A percentile compares a stretch with the other conserved stretches of the same genome.
These are phyloP conservation scores for Zygosaccharomyces pseudobailii DNA, from an alignment of 1,139 yeast genomes.

Conservation along the genomic window DNA sequence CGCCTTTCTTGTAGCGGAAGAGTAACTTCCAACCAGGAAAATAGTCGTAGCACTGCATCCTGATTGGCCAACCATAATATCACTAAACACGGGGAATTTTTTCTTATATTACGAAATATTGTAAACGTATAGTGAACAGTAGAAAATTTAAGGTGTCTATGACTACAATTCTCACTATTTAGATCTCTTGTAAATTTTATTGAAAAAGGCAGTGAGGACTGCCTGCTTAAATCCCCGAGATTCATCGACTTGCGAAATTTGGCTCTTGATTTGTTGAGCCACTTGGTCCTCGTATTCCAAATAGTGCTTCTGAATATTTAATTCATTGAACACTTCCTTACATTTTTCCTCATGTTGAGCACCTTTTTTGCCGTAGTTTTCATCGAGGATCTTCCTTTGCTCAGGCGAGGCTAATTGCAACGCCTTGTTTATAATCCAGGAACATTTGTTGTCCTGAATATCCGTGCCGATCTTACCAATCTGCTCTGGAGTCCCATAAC, in stretches of 20 bases:
- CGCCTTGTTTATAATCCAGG: slow-evolving; percentile 96
- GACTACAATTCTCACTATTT: slow-evolving; percentile 37
- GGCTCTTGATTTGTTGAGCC: slow-evolving; percentile 57
- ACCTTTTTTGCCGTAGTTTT: slow-evolving; percentile 84
- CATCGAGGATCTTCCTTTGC: slow-evolving; percentile 78
- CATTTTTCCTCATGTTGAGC: slow-evolving; percentile 63
- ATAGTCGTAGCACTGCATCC: too few relatives aligned
- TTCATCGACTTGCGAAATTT: slow-evolving; percentile 75
- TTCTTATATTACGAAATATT: too few relatives aligned
- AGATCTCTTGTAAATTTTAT: slow-evolving; percentile 89
- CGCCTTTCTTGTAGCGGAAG: not conserved
- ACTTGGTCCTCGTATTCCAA: slow-evolving; percentile 75
- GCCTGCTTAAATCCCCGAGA: slow-evolving; percentile 85
- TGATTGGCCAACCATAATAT: too few relatives aligned
- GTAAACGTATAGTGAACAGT: too few relatives aligned
- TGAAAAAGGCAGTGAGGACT: slow-evolving; percentile 76
- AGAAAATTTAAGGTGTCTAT: too few relatives aligned
- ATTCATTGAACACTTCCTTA: slow-evolving; percentile 68
- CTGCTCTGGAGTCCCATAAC: slow-evolving; percentile 95
- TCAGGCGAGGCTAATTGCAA: slow-evolving; percentile 70
- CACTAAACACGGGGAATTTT: too few relatives aligned
- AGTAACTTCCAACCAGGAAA: too few relatives aligned
- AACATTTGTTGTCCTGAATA: slow-evolving; percentile 96
- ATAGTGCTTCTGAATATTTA: slow-evolving; percentile 68
- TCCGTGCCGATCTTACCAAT: slow-evolving; percentile 99